Conservation (phyloP, 225 moss, liverwort and hornwort genomes). For the Sphagnum contortum region DNA sequence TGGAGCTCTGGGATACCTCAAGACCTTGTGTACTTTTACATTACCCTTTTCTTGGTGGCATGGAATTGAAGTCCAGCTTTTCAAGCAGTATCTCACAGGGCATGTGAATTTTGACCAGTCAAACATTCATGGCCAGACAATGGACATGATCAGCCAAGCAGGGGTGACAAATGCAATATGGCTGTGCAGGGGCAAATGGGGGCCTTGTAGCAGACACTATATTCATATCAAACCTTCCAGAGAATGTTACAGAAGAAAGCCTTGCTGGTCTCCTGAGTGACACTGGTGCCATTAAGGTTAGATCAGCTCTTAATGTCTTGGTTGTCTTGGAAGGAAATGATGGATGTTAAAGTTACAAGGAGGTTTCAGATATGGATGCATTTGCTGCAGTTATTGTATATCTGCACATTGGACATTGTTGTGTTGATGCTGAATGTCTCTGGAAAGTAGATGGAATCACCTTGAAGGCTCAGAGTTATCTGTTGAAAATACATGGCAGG, state of each 20-base stretch:
- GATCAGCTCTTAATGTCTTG: not conserved
- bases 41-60: no score
- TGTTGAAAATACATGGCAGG: slow-evolving; percentile 23
- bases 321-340: slow-evolving; percentile 1
- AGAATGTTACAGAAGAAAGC: slow-evolving; percentile 81
- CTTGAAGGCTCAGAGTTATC: not conserved
- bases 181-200: slow-evolving; percentile 50
- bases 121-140: no score
- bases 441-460: not conserved
- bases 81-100: no score
- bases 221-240: slow-evolving; percentile 81
- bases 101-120: no score
- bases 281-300: slow-evolving; percentile 88
- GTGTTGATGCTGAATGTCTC: no score
- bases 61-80: no score
- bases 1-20: no score
- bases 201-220: slow-evolving; percentile 78
- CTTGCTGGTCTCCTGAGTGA: slow-evolving; percentile 83
- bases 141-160: no score
- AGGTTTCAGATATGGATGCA: not conserved
- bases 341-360: not conserved
- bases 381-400: not conserved
- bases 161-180: not conserved
- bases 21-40: no score
- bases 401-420: not conserved